Evolutionary conservation across 1,284 basidiomycete species (phyloP), one percentile per base, ranked within the genome.

Genomic region (Fomitopsis schrenkii): DNA sequence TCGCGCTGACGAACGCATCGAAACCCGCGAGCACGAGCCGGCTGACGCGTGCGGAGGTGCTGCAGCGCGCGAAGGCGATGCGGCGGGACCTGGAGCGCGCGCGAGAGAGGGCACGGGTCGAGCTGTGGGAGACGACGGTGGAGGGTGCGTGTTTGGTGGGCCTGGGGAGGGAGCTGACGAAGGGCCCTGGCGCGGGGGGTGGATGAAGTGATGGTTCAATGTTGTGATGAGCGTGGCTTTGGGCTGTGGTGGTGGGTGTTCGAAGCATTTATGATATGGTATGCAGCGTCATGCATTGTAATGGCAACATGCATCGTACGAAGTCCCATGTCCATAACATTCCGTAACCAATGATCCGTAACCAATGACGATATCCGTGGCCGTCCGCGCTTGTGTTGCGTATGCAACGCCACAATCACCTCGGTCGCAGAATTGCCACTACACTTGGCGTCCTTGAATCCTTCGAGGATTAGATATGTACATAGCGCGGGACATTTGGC

Each of bases 101-200:
- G 72, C 74, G 91, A 58, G 79, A 85, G 59, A 76, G 76, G 55
- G 82, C 85, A 26, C 86, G 86, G 69, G 77, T 83, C 26, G 84
- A 87, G 68, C 72, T 90, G 57, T 91, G 90, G 90, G 87, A 90
- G 74, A 81, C 82, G 55, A 87, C 85, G 48, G 80, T 92, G 59
- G 90, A 92, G 74, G 83, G 88, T 66, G 88, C 86, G 35, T 85
- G 83, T 60, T 76, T 92, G 67, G 76, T 80, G 38, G 79, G 84
- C 63, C 67, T 90, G 56, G 73, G 67, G 60, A 80, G 79, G 71
- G 77, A 81, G 62, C 45, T 68, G 45, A 64, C 62, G 44, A 62
- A 65, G 63, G 59, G 35, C 26, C 8, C 12, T 5, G 19, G 28
- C 33, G 22, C n/a, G 44, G 38, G 38, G 30, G 30, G 2, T 33